Conservation (phyloP, 352 stramenopile genomes). For the Elongisporangium prolatum region DNA sequence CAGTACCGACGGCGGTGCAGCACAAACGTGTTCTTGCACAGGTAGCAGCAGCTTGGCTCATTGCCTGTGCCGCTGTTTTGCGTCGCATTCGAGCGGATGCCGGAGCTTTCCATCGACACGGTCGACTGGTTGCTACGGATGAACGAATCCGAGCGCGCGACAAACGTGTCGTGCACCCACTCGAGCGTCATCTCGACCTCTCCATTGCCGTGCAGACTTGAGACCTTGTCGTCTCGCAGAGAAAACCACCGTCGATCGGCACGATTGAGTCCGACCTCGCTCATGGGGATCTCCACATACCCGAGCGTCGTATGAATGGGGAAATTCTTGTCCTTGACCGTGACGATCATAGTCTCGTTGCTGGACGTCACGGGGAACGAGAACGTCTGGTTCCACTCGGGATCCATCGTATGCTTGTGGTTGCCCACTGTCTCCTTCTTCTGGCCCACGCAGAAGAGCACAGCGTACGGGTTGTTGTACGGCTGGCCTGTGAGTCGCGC, state of each 20-base stretch:
- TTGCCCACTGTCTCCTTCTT: slow-evolving; percentile 87
- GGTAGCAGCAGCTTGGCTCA: slow-evolving; percentile 67
- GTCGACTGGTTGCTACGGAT: slow-evolving; percentile 53
- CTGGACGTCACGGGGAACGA: slow-evolving; percentile 82
- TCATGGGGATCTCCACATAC: slow-evolving; percentile 70
- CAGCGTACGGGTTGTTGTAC: slow-evolving; percentile 85
- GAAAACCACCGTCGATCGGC: slow-evolving; percentile 78
- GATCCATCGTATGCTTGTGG: slow-evolving; percentile 88
- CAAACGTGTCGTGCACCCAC: slow-evolving; percentile 88
- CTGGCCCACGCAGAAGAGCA: slow-evolving; percentile 74
- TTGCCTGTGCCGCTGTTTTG: slow-evolving; percentile 10
- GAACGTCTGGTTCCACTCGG: slow-evolving; percentile 89
- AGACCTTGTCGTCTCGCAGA: slow-evolving; percentile 64
- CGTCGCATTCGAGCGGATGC: slow-evolving; percentile 7
- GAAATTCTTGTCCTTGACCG: slow-evolving; percentile 75
- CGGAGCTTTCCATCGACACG: slow-evolving; percentile 25
- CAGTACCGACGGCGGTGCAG: slow-evolving; percentile 78
- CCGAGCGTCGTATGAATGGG: slow-evolving; percentile 73
- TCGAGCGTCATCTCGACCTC: slow-evolving; percentile 88
- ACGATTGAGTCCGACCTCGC: slow-evolving; percentile 75
- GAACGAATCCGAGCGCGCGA: slow-evolving; percentile 83
- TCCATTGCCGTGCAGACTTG: slow-evolving; percentile 59
- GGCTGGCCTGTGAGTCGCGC: slow-evolving; percentile 76
- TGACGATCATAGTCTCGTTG: slow-evolving; percentile 57
- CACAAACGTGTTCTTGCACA: slow-evolving; percentile 80